These are phyloP conservation scores for Yamadazyma siamensis DNA, from an alignment of 1,139 yeast genomes.

Conservation along the genomic window DNA sequence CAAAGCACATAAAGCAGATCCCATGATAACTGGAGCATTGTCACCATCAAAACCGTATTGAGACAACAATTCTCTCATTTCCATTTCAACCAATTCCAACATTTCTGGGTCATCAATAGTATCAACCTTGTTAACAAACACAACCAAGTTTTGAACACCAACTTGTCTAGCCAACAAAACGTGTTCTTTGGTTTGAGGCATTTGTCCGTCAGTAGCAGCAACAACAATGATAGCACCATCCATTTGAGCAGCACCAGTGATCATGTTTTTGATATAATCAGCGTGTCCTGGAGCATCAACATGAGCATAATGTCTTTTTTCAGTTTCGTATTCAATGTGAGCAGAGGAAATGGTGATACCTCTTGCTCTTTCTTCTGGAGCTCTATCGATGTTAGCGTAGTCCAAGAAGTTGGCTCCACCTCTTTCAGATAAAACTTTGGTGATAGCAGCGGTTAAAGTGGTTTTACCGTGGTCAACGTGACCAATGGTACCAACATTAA, in stretches of 20 bases:
- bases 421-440: slow-evolving; percentile 81
- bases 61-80: slow-evolving; percentile 93
- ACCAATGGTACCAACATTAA: slow-evolving; percentile 87
- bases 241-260: slow-evolving; percentile 99
- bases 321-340: slow-evolving; percentile 94
- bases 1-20: slow-evolving; percentile 96
- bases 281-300: slow-evolving; percentile 98
- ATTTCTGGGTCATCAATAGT: slow-evolving; percentile 98
- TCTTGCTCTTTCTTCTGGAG: slow-evolving; percentile 99
- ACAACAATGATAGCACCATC: slow-evolving; percentile 99
- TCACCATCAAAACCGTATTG: slow-evolving; percentile 98
- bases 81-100: slow-evolving; percentile 99
- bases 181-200: slow-evolving; percentile 99
- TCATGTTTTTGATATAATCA: slow-evolving; percentile 98
- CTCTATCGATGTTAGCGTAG: slow-evolving; percentile 91
- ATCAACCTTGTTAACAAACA: slow-evolving; percentile 96
- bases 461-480: slow-evolving; percentile 99
- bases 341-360: slow-evolving; percentile 99
- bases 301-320: slow-evolving; percentile 90
- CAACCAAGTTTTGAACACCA: slow-evolving; percentile 97
- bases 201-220: slow-evolving; percentile 98
- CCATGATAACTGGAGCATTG: slow-evolving; percentile 96
- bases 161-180: slow-evolving; percentile 97
- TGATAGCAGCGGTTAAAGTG: slow-evolving; percentile 96
- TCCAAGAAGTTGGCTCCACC: slow-evolving; percentile 96